These are phyloP conservation scores for Epichloe sylvatica DNA, from an alignment of 2,329 filamentous ascomycete species.

Conservation along the genomic window DNA sequence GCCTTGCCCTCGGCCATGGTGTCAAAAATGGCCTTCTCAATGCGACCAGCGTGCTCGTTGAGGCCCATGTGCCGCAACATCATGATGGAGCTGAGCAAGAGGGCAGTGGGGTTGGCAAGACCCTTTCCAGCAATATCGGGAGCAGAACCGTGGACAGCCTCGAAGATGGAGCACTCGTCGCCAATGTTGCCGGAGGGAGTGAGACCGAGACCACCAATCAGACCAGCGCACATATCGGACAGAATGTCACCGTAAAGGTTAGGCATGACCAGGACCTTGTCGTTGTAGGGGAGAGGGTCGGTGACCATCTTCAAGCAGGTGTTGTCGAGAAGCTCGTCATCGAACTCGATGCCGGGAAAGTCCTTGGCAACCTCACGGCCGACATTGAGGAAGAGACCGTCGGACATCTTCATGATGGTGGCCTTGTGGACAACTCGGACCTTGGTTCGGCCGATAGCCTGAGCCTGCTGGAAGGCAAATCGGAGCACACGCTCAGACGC, in stretches of 20 bases:
- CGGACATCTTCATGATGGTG: constrained; percentile 99
- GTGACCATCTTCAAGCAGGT: constrained; percentile 98
- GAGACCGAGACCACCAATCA: constrained; percentile 93
- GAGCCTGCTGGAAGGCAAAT: constrained; percentile 96
- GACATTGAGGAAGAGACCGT: constrained; percentile 90
- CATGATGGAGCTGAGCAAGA: constrained; percentile 95
- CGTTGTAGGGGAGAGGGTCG: constrained; percentile 91
- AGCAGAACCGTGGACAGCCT: constrained; percentile 94
- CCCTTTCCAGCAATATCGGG: constrained; percentile 94
- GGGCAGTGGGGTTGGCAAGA: constrained; percentile 91
- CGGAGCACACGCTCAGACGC: constrained; percentile 90
- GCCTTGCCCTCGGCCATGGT: constrained; percentile 92
- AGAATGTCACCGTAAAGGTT: constrained; percentile 99
- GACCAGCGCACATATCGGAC: constrained; percentile 97
- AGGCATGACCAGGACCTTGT: constrained; percentile 96
- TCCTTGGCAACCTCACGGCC: constrained; percentile 82
- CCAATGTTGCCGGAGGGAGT: constrained; percentile 98
- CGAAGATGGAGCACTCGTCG: constrained; percentile 98
- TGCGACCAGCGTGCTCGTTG: constrained; percentile 66
- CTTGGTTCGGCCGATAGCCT: constrained; percentile 87
- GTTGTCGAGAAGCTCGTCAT: constrained; percentile 97
- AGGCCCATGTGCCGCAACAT: constrained; percentile 99
- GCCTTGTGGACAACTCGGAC: constrained; percentile 98
- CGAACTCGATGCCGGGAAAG: constrained; percentile 90
- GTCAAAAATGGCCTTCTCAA: constrained; percentile 90